Percentiles rank a stretch among this genome's conserved stretches.
Conservation (phyloP, 805 yeast species). For the Hanseniaspora vineae region DNA sequence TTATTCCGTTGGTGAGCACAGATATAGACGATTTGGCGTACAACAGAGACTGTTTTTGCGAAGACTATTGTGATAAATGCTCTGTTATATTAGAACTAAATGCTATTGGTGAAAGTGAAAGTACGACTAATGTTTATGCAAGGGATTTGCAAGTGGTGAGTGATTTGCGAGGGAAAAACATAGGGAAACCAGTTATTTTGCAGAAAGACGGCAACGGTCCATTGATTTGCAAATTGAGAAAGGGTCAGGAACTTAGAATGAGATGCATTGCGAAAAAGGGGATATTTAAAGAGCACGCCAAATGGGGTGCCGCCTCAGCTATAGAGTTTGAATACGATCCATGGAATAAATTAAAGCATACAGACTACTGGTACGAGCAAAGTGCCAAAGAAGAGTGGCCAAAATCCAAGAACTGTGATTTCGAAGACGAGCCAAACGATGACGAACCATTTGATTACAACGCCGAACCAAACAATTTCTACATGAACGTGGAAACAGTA, state of each 20-base stretch:
- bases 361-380: conserved; percentile 93
- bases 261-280: conserved; percentile 97
- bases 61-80: conserved; percentile 92
- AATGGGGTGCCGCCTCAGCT: conserved; percentile 96
- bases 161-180: conserved; percentile 24
- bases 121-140: conserved; percentile 82
- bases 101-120: conserved; percentile 82
- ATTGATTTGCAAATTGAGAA: conserved; percentile 79
- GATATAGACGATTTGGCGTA: conserved; percentile 77
- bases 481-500: conserved; percentile 83
- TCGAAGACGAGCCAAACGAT: conserved; percentile 90
- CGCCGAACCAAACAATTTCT: conserved; percentile 72
- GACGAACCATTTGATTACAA: conserved; percentile 76
- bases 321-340: conserved; percentile 96
- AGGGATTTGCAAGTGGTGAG: conserved; percentile 50
- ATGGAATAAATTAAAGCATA: conserved; percentile 94
- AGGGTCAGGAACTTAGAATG: conserved; percentile 80
- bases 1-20: conserved; percentile 75
- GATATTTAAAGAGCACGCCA: conserved; percentile 93
- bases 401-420: conserved; percentile 69
- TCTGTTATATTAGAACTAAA: conserved; percentile 75
- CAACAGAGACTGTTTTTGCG: conserved; percentile 95
- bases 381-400: conserved; percentile 93
- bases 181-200: conserved; percentile 79
- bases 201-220: conserved; percentile 74